These are phyloP conservation scores for Gynostemma pentaphyllum DNA, from an alignment of 306 rosid genomes.

Conservation along the genomic window DNA sequence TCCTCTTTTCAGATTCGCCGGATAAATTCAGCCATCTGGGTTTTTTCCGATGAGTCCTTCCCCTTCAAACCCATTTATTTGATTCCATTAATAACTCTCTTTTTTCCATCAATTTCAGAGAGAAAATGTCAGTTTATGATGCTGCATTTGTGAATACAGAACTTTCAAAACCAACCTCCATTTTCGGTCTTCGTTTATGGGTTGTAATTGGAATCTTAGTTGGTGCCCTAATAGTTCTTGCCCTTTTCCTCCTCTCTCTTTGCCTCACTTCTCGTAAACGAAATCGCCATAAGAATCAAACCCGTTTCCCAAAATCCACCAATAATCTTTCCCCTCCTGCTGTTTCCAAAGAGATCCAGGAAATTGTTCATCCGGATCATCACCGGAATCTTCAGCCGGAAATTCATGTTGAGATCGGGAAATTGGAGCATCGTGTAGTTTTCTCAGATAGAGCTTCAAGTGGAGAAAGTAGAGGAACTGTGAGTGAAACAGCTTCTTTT, in stretches of 20 bases:
- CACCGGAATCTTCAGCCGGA: constrained; percentile 43
- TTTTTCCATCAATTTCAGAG: no score
- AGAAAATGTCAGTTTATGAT: constrained; percentile 60
- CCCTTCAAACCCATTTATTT: background rate
- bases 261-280: constrained; percentile 77
- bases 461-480: constrained; percentile 57
- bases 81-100: background rate
- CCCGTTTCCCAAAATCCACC: constrained; percentile 12
- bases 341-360: constrained; percentile 73
- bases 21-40: background rate
- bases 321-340: constrained; percentile 23
- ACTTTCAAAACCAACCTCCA: constrained; percentile 69
- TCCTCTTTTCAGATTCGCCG: constrained; percentile 4
- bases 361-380: constrained; percentile 44
- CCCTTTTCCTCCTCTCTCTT: constrained; percentile 77
- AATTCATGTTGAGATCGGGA: constrained; percentile 62
- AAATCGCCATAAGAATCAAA: constrained; percentile 20
- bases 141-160: constrained; percentile 65
- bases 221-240: constrained; percentile 61
- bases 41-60: constrained; percentile 1
- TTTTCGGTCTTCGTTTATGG: constrained; percentile 91
- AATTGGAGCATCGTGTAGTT: constrained; percentile 59
- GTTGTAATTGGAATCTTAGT: constrained; percentile 85
- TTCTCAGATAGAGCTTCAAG: constrained; percentile 65
- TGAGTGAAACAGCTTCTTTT: constrained; percentile 48